Evolutionary conservation across 257 asterid genomes (phyloP).

Genomic region (Solanum appendiculatum): DNA sequence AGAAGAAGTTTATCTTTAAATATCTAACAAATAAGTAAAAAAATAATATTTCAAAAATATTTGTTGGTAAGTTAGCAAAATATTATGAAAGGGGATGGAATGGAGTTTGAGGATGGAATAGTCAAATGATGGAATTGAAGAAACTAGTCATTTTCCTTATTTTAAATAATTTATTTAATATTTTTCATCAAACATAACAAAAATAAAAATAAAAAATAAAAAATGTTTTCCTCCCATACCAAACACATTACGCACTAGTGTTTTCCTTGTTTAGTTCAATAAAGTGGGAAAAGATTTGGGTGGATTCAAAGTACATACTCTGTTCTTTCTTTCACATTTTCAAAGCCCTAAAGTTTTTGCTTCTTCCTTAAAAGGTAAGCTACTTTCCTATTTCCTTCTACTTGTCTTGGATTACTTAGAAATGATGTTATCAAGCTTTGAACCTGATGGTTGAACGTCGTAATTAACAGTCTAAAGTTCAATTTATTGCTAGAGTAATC

Average conservation of each 20-base stretch:
- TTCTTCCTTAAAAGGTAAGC: not conserved
- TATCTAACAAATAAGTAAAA: too few species aligned
- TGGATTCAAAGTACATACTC: not conserved
- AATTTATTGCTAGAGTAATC: not conserved
- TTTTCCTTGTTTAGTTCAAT: not conserved
- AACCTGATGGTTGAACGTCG: not conserved
- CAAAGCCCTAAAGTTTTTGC: not conserved
- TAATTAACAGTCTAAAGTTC: not conserved
- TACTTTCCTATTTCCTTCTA: not conserved
- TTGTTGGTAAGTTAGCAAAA: not conserved
- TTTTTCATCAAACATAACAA: not conserved
- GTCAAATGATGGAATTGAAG: not conserved
- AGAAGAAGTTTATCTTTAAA: not conserved
- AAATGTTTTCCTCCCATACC: not conserved
- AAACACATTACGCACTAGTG: not conserved
- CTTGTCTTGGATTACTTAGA: not conserved
- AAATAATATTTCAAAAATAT: too few species aligned
- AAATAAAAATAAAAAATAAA: not conserved
- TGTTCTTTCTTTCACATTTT: not conserved
- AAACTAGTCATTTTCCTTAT: not conserved
- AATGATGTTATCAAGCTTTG: not conserved
- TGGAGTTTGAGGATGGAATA: not conserved
- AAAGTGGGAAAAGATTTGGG: not conserved
- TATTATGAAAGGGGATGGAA: not conserved
- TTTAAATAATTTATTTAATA: not conserved